Base-by-base conservation (phyloP, 192 early-diverging fungal species). In the Physocladia obscura region DNA sequence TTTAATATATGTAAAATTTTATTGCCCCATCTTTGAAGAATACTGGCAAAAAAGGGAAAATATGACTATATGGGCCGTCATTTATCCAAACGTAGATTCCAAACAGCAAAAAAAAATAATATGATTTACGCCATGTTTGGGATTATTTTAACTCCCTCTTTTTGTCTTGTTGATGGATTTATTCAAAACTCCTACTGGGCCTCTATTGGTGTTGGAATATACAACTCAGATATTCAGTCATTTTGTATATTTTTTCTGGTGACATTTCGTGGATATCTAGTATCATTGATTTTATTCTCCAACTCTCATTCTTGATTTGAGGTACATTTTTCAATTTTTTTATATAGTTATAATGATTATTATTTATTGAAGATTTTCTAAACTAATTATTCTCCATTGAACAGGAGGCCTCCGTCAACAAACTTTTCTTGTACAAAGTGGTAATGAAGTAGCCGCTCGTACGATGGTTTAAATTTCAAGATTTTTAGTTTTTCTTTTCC, bases 181-280 rank as follows among this genome's bases (percentile, higher is more conserved):
- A 40, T 61, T 24, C 59, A 61, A 61, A 61, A 61, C 38, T 37
- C 37, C 4, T 61, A 61, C 59, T 61, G 59, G 59, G 59, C 5
- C n/a, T 27, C 15, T 3, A 61, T 61, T 44, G 59, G 59, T 29
- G 59, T 61, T n/a, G 59, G 59, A 4, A 44, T 44, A 15, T 61
- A 26, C 59, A 61, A 61, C 59, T 3, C 17, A n/a, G 37, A 61
- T 29, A 44, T 44, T 13, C 35, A 44, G 27, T 44, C 59, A 6
- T 61, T 61, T 40, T 29, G n/a, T n/a, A n/a, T n/a, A n/a, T n/a
- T n/a, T n/a, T n/a, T n/a, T n/a, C n/a, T 6, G 50, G 50, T 26
- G 50, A 52, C 21, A 52, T 52, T 5, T 26, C 8, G 22, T 52
- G 50, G 50, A 52, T 52, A 21, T 26, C 22, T 52, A 17, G 22